Evolutionary conservation across 2,329 filamentous ascomycete species (phyloP), one percentile per base, ranked within the genome.

Genomic region (Diaporthe sp.): DNA sequence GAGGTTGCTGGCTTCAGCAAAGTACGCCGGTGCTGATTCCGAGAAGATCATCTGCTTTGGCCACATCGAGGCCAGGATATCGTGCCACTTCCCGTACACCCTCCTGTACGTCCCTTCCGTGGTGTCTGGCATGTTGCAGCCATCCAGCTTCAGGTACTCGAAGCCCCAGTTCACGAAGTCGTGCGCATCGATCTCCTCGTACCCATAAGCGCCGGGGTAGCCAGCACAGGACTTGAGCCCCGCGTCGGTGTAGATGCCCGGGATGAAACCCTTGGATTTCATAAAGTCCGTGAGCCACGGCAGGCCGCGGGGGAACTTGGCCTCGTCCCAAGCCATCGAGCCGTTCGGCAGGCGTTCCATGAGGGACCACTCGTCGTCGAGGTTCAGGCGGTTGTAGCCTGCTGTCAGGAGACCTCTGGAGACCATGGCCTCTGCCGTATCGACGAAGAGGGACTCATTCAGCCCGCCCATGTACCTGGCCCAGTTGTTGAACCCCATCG

Each of bases 401-500:
- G 80, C 81, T 25, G 80, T 81, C 2, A 84, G 82, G 5, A 88
- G 82, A 22, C 87, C 86, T 6, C 80, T 85, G 13, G 80, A 79
- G 5, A 80, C 75, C 85, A 88, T 88, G 25, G 85, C 81, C 53
- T 88, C 83, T 3, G 87, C 87, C 0, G 87, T 88, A 9, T 86
- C 81, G 9, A 84, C 83, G 75, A 89, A 88, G 5, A 89, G 80
- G 5, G 85, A 84, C 77, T 89, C 85, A 76, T 88, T 88, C 31
- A 88, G 83, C 68, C 85, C 83, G 78, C 86, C 88, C 81, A 83
- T 82, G 79, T 87, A 87, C 49, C 86, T 85, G 1, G 87, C 82
- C 87, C 88, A 89, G 77, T 87, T 87, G 79, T 88, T 88, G 82
- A 87, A 89, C 34, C 86, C 87, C 87, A 89, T 89, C 13, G 87